Percentiles rank a stretch among this genome's conserved stretches.
Conservation (phyloP, 805 yeast species). For the Barnettozyma salicaria region DNA sequence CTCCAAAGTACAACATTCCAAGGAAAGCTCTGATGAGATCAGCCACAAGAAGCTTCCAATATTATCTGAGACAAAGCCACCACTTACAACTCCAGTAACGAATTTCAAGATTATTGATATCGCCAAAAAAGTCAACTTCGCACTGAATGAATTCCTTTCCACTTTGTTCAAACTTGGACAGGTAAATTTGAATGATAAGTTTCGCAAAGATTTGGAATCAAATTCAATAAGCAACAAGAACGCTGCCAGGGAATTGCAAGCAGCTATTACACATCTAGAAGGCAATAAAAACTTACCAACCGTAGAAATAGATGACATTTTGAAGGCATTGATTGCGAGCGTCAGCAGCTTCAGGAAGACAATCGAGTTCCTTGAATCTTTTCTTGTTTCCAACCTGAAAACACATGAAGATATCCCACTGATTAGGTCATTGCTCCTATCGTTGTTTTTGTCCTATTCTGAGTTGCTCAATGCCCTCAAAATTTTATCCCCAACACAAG, state of each 20-base stretch:
- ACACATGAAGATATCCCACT: conserved; percentile 54
- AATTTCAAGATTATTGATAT: conserved; percentile 33
- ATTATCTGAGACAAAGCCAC: conserved; percentile 42
- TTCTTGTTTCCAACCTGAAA: conserved; percentile 43
- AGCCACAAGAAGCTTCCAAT: conserved; percentile 56
- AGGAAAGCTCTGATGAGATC: no score
- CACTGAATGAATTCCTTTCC: conserved; percentile 60
- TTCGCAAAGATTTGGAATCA: conserved; percentile 46
- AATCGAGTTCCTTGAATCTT: conserved; percentile 41
- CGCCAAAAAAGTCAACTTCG: conserved; percentile 55
- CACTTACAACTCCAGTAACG: conserved; percentile 5
- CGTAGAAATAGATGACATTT: conserved; percentile 30
- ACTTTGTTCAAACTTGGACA: conserved; percentile 51
- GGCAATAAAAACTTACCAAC: conserved; percentile 14
- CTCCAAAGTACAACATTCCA: no score
- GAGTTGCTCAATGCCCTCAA: conserved; percentile 66
- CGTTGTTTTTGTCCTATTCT: conserved; percentile 54
- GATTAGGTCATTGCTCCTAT: conserved; percentile 55
- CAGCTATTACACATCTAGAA: conserved; percentile 47
- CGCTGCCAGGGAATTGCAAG: conserved; percentile 54
- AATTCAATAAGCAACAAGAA: conserved; percentile 43
- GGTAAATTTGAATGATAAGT: conserved; percentile 49
- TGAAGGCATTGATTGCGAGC: conserved; percentile 33
- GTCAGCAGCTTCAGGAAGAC: conserved; percentile 46
- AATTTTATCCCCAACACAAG: conserved; percentile 26